These are phyloP conservation scores for Canna indica DNA, from an alignment of 176 grass and related monocot genomes.

Conservation along the genomic window DNA sequence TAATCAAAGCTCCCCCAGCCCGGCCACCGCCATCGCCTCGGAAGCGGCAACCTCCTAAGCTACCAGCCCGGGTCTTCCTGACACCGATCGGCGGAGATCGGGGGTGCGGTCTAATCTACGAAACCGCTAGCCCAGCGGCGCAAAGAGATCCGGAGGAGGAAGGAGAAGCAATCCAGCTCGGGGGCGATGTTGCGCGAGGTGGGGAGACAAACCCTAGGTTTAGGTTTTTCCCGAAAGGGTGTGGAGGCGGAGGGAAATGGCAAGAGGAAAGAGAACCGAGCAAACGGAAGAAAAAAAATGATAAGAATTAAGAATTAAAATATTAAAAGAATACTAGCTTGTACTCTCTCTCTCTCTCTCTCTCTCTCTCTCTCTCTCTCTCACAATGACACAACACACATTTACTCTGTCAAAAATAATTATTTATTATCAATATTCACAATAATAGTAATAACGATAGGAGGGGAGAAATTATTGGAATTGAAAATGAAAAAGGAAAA, in stretches of 20 bases:
- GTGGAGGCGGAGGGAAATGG: conserved; percentile 15
- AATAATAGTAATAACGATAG: no score
- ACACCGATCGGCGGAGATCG: background rate
- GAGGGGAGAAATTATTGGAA: background rate
- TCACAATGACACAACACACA: background rate
- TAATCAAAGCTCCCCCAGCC: conserved; percentile 10
- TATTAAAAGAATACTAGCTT: background rate
- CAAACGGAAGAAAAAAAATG: background rate
- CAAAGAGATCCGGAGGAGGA: conserved; percentile 29
- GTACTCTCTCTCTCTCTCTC: background rate
- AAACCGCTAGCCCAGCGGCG: conserved; percentile 28
- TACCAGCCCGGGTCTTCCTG: conserved; percentile 13
- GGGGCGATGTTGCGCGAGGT: background rate
- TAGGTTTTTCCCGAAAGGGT: conserved; percentile 17
- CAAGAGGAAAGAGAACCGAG: conserved; percentile 5
- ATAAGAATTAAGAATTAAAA: background rate
- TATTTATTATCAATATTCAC: no score
- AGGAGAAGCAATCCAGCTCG: conserved; percentile 23
- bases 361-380: background rate
- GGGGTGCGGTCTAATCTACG: conserved; percentile 8
- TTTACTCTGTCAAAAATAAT: no score
- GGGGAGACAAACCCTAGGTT: conserved; percentile 20
- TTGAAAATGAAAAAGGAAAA: background rate
- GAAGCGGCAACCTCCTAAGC: conserved; percentile 2
- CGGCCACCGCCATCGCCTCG: conserved; percentile 21